Evolutionary conservation across 2,329 filamentous ascomycete genomes (phyloP), one percentile per base, ranked within the genome.

Genomic region (Coniochaeta ligniaria): DNA sequence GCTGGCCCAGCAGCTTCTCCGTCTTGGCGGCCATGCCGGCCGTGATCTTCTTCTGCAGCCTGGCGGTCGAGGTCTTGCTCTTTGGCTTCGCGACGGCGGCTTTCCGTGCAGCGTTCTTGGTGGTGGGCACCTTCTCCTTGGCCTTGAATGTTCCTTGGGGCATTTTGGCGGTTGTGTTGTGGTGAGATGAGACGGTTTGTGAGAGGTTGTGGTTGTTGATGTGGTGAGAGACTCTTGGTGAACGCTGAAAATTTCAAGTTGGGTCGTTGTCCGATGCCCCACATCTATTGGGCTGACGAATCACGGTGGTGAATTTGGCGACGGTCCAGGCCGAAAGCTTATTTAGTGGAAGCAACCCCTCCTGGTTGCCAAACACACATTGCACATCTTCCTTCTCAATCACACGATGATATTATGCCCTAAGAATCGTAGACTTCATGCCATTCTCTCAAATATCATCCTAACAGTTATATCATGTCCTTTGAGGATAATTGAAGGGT

Each of bases 1-100:
- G 74, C 75, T 85, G 81, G 62, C 83, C 83, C 45, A 86, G 76
- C 68, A 86, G 74, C 63, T 77, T 75, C 75, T 86, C 83, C 35
- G 83, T 86, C 74, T 78, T 76, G 61, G 75, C 75, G 50, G 76
- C 77, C 68, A 86, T 75, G 55, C 82, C 83, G 3, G 80, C 77
- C 14, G 81, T 78, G 69, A 81, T 81, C 71, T 84, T 83, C 67
- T 78, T 79, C 73, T 79, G 78, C 65, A 78, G 66, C 75, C 81
- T 83, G 73, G 83, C 81, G 66, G 80, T 74, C 20, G 69, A 71
- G 28, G 71, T 71, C 66, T 73, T 76, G 36, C 65, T 80, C 66
- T 81, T 77, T 43, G 80, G 74, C 72, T 85, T 85, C 71, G 71
- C 71, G 35, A 81, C 75, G 62, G 78, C 75, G 14, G 73, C 73